Conservation (phyloP, 257 asterid species). For the Solanum verrucosum region DNA sequence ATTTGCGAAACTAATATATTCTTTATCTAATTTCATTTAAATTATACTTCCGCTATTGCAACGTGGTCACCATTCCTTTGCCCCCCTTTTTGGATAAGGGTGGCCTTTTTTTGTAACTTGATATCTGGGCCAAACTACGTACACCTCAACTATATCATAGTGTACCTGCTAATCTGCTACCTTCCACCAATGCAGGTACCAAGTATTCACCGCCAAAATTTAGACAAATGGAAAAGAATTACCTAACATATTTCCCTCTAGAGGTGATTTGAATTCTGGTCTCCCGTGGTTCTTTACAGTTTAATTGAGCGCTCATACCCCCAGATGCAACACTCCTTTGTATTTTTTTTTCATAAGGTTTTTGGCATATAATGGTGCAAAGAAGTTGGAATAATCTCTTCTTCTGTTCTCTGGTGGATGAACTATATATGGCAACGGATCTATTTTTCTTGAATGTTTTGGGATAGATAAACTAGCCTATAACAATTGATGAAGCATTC, state of each 20-base stretch:
- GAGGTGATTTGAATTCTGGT: not conserved
- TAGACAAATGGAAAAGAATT: not conserved
- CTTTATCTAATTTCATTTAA: not conserved
- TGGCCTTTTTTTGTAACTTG: not conserved
- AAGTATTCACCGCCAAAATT: not conserved
- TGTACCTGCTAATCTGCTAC: not conserved
- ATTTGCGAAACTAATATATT: not conserved
- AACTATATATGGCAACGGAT: not conserved
- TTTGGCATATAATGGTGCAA: not conserved
- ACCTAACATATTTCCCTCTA: not conserved
- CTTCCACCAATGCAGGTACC: not conserved
- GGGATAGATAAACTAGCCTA: not conserved
- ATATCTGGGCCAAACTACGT: not conserved
- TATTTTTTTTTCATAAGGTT: not conserved
- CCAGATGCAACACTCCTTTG: not conserved
- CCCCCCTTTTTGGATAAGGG: not conserved
- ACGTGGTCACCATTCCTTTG: not conserved
- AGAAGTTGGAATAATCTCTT: not conserved
- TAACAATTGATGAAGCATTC: not conserved
- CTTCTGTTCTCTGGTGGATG: not conserved
- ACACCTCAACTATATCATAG: not conserved
- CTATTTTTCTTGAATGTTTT: not conserved
- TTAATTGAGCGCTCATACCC: not conserved
- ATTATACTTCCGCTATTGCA: not conserved
- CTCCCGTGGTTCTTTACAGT: not conserved